A percentile compares a stretch with the other conserved stretches of the same genome.
These are phyloP conservation scores for Cryptosporidium tyzzeri DNA, from an alignment of 169 alveolate genomes.

Conservation along the genomic window DNA sequence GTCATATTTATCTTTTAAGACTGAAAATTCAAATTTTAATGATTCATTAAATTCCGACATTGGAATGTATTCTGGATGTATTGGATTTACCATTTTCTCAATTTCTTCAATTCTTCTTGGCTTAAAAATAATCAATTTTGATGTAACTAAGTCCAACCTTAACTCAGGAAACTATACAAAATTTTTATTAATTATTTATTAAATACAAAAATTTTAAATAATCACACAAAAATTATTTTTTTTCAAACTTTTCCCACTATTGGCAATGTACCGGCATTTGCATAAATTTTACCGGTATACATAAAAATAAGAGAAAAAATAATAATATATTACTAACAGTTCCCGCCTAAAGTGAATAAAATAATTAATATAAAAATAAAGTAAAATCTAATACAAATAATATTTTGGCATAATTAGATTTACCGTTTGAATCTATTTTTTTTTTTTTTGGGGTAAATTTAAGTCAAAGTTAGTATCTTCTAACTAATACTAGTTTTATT, in stretches of 20 bases:
- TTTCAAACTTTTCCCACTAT: neutral
- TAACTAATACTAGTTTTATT: neutral
- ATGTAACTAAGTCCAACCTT: too few species aligned
- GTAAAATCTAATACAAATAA: neutral
- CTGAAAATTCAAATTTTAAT: constrained; percentile 37
- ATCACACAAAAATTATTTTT: constrained; percentile 7
- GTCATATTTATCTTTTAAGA: constrained; percentile 4
- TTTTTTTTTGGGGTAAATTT: too few species aligned
- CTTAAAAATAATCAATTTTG: too few species aligned
- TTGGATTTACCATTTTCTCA: constrained; percentile 65
- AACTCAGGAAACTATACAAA: too few species aligned
- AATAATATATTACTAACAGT: neutral
- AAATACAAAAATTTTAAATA: neutral
- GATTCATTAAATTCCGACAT: constrained; percentile 43
- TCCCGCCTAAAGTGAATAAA: neutral
- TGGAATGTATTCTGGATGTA: constrained; percentile 55
- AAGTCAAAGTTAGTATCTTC: neutral
- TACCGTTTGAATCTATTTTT: neutral
- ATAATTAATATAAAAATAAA: neutral
- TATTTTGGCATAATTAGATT: neutral
- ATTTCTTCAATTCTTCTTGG: neutral
- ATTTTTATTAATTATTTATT: too few species aligned
- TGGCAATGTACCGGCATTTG: constrained; percentile 23
- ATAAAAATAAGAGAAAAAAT: neutral
- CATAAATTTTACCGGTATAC: constrained; percentile 28